Evolutionary conservation across 768 basidiomycete species (phyloP).

Genomic region (Trametes cinnabarina): DNA sequence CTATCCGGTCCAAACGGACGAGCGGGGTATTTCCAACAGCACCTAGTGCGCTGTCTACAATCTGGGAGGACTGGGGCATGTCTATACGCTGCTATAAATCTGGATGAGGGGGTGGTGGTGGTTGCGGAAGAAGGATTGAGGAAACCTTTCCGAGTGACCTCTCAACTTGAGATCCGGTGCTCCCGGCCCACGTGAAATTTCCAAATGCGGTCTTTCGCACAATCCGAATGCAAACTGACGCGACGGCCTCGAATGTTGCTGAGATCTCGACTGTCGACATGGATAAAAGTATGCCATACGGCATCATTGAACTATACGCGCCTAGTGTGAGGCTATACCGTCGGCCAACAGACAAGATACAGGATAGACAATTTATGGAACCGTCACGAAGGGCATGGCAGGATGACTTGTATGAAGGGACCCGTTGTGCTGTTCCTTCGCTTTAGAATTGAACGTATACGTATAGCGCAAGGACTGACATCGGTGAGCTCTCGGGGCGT

Average conservation of each 20-base stretch:
- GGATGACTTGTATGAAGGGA: no score
- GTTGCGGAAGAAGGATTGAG: conserved; percentile 3
- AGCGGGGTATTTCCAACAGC: conserved; percentile 92
- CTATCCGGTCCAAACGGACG: conserved; percentile 79
- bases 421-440: no score
- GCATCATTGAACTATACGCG: no score
- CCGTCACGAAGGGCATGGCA: no score
- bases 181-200: not conserved
- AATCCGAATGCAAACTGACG: not conserved
- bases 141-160: not conserved
- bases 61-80: conserved; percentile 38
- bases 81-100: not conserved
- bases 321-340: no score
- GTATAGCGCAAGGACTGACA: no score
- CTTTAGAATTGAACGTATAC: no score
- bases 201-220: not conserved
- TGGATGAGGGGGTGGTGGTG: not conserved
- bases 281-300: no score
- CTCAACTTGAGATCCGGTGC: not conserved
- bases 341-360: no score
- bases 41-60: conserved; percentile 78
- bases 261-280: no score
- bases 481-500: no score
- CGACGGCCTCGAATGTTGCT: not conserved
- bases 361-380: no score